A percentile compares a stretch with the other conserved stretches of the same genome.
Evolutionary conservation across 2,329 filamentous ascomycete genomes (phyloP).

Genomic region (Alternaria ethzedia): DNA sequence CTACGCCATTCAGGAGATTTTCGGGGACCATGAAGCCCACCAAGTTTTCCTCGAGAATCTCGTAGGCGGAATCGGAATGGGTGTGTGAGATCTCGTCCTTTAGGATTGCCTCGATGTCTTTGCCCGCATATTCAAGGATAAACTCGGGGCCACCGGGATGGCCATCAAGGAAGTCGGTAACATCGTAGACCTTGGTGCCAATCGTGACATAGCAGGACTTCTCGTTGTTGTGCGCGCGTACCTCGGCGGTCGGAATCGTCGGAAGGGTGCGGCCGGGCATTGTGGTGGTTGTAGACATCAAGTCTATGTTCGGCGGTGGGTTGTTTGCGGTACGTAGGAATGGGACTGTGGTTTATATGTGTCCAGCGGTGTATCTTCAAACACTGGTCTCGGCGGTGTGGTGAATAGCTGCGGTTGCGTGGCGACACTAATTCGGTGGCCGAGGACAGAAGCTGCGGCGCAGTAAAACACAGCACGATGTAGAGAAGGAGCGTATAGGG

Average conservation of each 20-base stretch:
- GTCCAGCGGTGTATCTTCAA: neutral
- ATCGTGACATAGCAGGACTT: conserved; percentile 94
- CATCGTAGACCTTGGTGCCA: conserved; percentile 89
- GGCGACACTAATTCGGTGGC: neutral
- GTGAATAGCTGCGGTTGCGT: conserved; percentile 1
- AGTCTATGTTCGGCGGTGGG: neutral
- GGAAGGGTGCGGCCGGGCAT: conserved; percentile 87
- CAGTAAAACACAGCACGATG: neutral
- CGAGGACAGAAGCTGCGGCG: neutral
- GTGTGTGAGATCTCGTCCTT: conserved; percentile 81
- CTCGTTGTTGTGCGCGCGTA: conserved; percentile 77
- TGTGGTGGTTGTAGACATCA: conserved; percentile 29
- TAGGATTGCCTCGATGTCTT: conserved; percentile 83
- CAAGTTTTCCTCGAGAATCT: conserved; percentile 85
- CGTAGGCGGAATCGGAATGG: conserved; percentile 93
- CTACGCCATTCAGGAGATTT: conserved; percentile 59
- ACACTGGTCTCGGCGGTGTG: neutral
- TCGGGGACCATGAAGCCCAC: conserved; percentile 78
- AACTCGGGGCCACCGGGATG: conserved; percentile 91
- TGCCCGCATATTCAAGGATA: conserved; percentile 87
- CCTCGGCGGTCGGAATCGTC: conserved; percentile 79
- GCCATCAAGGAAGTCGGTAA: conserved; percentile 87
- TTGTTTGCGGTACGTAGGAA: neutral
- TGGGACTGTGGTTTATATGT: neutral
- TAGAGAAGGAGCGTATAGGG: conserved; percentile 23